Conservation (phyloP, 768 basidiomycete species). For the Tulasnella sp. region DNA sequence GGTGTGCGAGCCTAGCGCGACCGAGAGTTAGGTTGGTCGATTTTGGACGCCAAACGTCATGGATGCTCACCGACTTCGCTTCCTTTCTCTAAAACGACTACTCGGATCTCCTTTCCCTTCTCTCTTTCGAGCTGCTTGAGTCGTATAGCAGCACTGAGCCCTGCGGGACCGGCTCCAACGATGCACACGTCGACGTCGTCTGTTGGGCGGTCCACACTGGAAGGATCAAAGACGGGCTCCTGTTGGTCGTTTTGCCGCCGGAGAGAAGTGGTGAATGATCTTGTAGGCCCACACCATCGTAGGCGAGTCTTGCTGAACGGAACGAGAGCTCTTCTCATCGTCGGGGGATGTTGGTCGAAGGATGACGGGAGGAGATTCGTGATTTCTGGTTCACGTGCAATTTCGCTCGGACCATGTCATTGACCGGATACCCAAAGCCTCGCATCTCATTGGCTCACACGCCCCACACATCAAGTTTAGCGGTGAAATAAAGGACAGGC, state of each 20-base stretch:
- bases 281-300: neutral
- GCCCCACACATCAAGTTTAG: neutral
- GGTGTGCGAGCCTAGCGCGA: slow-evolving; percentile 71
- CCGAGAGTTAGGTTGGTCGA: neutral
- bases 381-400: neutral
- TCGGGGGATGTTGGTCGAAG: neutral
- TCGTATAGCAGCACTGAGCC: slow-evolving; percentile 89
- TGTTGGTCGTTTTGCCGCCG: neutral
- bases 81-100: slow-evolving; percentile 94
- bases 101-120: slow-evolving; percentile 62
- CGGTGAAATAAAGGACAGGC: neutral
- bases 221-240: slow-evolving; percentile 36
- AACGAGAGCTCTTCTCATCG: neutral
- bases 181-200: slow-evolving; percentile 97
- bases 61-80: slow-evolving; percentile 70
- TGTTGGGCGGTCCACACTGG: slow-evolving; percentile 62
- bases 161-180: slow-evolving; percentile 91
- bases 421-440: neutral
- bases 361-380: neutral
- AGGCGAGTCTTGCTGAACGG: neutral
- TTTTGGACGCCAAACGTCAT: neutral
- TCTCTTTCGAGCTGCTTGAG: slow-evolving; percentile 85
- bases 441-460: neutral
- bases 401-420: neutral
- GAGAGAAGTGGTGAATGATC: neutral